A percentile compares a stretch with the other conserved stretches of the same genome.
phyloP scores from a whole-genome alignment of 768 basidiomycete species.

The Calvatia gigantea region DNA sequence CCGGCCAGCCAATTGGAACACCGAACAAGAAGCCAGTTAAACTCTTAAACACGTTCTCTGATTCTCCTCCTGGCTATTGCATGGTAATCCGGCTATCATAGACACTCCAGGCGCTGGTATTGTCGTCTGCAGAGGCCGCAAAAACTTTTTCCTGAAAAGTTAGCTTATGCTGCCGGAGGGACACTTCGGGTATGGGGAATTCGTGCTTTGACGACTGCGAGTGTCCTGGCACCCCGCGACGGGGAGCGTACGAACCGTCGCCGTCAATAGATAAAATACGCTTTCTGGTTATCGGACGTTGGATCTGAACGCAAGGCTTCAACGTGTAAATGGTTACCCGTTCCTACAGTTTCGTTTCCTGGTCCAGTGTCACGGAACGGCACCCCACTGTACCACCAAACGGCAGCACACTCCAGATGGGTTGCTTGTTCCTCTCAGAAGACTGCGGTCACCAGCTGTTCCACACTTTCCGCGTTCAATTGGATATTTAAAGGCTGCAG shows the following conservation, averaged over 20 bases:
- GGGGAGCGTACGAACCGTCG: too few relatives aligned
- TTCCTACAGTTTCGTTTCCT: not conserved
- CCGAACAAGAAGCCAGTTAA: not conserved
- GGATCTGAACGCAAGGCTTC: slow-evolving; percentile 1
- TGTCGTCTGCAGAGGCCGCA: not conserved
- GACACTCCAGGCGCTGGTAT: not conserved
- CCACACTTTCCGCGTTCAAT: not conserved
- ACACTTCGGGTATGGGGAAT: too few relatives aligned
- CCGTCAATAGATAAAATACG: too few relatives aligned
- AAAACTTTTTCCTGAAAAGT: not conserved
- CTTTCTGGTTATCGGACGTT: not conserved
- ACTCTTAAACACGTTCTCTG: not conserved
- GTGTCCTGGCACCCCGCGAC: too few relatives aligned
- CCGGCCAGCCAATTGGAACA: not conserved
- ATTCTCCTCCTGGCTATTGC: not conserved
- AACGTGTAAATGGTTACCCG: not conserved
- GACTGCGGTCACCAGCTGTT: not conserved
- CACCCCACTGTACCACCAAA: not conserved
- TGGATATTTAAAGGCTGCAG: not conserved
- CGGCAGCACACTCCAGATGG: not conserved
- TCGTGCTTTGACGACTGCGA: too few relatives aligned
- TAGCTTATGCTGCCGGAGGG: too few relatives aligned
- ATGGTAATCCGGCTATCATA: not conserved
- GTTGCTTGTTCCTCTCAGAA: not conserved
- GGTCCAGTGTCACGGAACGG: not conserved